Percentiles rank a stretch among this genome's conserved stretches.
phyloP scores from a whole-genome alignment of 768 basidiomycete species.

The Suillus paluster region DNA sequence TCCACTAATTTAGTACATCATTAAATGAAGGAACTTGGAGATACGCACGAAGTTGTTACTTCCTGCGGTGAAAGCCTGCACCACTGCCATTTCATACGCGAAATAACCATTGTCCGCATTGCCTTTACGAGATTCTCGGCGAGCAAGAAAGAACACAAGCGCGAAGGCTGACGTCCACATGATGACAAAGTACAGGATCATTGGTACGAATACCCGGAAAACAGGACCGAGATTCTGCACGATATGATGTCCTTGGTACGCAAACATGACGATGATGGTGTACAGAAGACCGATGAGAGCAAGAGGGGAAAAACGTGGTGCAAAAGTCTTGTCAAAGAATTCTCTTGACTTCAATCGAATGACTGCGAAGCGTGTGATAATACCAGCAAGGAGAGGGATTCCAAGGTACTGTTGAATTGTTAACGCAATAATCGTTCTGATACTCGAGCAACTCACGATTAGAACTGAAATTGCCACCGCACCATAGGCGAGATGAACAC shows the following conservation, averaged over 20 bases:
- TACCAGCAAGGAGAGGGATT: conserved; percentile 74
- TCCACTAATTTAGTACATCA: background rate
- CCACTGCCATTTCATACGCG: conserved; percentile 74
- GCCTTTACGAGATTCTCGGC: conserved; percentile 30
- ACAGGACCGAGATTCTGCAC: conserved; percentile 74
- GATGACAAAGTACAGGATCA: conserved; percentile 76
- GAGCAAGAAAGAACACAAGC: conserved; percentile 53
- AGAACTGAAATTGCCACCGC: conserved; percentile 68
- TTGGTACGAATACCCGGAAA: conserved; percentile 81
- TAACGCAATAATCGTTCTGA: background rate
- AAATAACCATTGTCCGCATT: conserved; percentile 19
- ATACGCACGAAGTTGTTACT: conserved; percentile 75
- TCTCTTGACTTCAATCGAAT: conserved; percentile 47
- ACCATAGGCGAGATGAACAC: conserved; percentile 57
- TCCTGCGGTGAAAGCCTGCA: conserved; percentile 79
- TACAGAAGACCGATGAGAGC: conserved; percentile 80
- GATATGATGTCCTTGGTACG: conserved; percentile 70
- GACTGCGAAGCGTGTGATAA: conserved; percentile 66
- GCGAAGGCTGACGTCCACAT: conserved; percentile 74
- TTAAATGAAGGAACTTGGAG: too few species aligned
- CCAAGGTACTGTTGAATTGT: conserved; percentile 66
- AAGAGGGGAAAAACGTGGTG: conserved; percentile 70
- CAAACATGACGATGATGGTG: conserved; percentile 79
- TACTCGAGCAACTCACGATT: conserved; percentile 55
- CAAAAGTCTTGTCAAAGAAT: conserved; percentile 61